These are phyloP conservation scores for Onygenales sp. DNA, from an alignment of 2,329 filamentous ascomycete genomes.

Conservation along the genomic window DNA sequence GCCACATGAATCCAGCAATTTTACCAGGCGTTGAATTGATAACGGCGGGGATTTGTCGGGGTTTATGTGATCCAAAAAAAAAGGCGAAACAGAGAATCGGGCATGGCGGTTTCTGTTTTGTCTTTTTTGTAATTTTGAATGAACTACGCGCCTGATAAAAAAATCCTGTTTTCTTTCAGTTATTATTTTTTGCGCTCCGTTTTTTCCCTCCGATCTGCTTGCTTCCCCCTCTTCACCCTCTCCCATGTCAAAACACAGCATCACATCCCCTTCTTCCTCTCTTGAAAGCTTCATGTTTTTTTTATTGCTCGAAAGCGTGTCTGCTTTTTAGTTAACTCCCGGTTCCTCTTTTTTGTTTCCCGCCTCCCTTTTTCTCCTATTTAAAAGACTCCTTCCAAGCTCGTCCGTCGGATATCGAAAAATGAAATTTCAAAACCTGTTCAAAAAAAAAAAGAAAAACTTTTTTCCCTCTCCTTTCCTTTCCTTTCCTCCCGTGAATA, in stretches of 20 bases:
- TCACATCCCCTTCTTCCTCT: background rate
- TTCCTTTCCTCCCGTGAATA: background rate
- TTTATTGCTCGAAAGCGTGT: background rate
- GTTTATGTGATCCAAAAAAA: background rate
- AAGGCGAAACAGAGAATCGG: background rate
- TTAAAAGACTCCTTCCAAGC: background rate
- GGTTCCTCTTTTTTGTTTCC: background rate
- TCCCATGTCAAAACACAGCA: background rate
- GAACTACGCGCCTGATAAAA: background rate
- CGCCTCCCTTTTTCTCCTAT: background rate
- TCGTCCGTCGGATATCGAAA: slow-evolving; percentile 2
- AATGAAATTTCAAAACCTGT: slow-evolving; percentile 1
- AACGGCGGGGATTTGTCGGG: background rate
- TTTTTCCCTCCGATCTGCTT: background rate
- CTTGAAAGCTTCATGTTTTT: background rate
- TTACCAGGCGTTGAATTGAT: slow-evolving; percentile 2
- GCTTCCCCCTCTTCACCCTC: no score
- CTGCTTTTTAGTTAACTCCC: background rate
- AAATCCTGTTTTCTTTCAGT: background rate
- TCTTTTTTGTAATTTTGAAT: slow-evolving; percentile 2
- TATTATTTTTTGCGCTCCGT: background rate
- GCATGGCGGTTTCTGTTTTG: slow-evolving; percentile 1
- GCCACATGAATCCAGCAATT: background rate
- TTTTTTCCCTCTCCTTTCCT: background rate
- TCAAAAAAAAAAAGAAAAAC: background rate